phyloP scores from a whole-genome alignment of 2,329 filamentous ascomycete genomes.

The Colletotrichum sp. region DNA sequence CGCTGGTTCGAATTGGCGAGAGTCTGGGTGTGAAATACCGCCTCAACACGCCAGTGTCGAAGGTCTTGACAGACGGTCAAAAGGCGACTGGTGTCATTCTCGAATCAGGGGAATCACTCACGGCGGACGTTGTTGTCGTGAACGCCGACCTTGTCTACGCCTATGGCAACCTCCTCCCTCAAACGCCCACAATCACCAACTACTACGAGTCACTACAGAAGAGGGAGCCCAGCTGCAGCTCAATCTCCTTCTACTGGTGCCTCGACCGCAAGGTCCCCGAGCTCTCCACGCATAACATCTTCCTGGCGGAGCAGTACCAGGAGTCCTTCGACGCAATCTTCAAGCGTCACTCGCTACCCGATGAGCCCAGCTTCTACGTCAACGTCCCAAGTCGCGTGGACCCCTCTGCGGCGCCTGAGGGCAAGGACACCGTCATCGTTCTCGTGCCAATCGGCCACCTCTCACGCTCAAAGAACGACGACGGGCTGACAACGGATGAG shows the following conservation, averaged over 20 bases:
- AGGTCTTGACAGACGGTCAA: slow-evolving; percentile 60
- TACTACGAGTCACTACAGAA: slow-evolving; percentile 46
- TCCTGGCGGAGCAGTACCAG: slow-evolving; percentile 74
- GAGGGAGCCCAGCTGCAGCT: slow-evolving; percentile 69
- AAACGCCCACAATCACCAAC: slow-evolving; percentile 29
- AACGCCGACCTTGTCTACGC: slow-evolving; percentile 79
- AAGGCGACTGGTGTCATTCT: slow-evolving; percentile 65
- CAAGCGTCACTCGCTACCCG: slow-evolving; percentile 69
- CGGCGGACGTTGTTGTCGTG: slow-evolving; percentile 70
- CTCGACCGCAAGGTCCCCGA: slow-evolving; percentile 65
- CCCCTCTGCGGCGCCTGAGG: slow-evolving; percentile 67
- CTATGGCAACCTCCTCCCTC: slow-evolving; percentile 72
- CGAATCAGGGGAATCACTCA: slow-evolving; percentile 59
- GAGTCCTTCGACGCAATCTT: slow-evolving; percentile 81
- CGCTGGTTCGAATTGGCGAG: slow-evolving; percentile 67
- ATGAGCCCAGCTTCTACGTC: slow-evolving; percentile 76
- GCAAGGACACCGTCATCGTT: slow-evolving; percentile 70
- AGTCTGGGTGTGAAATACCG: slow-evolving; percentile 67
- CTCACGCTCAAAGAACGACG: slow-evolving; percentile 45
- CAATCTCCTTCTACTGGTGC: slow-evolving; percentile 80
- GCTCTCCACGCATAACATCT: slow-evolving; percentile 76
- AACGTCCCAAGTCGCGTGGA: slow-evolving; percentile 77
- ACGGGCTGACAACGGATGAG: slow-evolving; percentile 35
- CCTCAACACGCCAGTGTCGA: slow-evolving; percentile 61
- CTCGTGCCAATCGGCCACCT: slow-evolving; percentile 77